Percentiles rank a stretch among this genome's conserved stretches.
phyloP scores from a whole-genome alignment of 257 asterid species.

The Solanum bukasovii region DNA sequence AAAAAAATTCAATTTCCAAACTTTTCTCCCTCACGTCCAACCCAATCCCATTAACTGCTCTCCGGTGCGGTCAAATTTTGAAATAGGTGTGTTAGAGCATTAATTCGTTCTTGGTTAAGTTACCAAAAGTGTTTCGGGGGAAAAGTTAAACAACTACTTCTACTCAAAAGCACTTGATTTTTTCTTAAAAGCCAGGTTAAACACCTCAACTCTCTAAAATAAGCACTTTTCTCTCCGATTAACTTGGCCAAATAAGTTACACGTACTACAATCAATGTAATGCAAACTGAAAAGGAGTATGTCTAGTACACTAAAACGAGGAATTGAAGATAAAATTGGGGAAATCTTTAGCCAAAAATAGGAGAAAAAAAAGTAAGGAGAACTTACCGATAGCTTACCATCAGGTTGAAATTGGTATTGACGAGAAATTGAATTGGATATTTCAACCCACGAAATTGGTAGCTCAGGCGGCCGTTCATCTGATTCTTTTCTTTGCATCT shows the following conservation, averaged over 20 bases:
- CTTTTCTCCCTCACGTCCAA: not conserved
- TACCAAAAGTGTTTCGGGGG: not conserved
- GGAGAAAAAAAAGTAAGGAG: not conserved
- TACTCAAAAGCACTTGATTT: not conserved
- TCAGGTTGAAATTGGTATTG: conserved; percentile 63
- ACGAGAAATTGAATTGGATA: conserved; percentile 59
- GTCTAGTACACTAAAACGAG: not conserved
- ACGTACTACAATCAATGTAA: not conserved
- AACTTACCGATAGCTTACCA: conserved; percentile 64
- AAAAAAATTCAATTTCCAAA: not conserved
- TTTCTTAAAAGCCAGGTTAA: not conserved
- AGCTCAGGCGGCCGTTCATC: conserved; percentile 16
- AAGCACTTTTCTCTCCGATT: not conserved
- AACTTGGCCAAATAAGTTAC: not conserved
- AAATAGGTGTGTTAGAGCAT: not conserved
- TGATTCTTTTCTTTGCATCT: conserved; percentile 34
- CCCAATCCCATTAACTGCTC: not conserved
- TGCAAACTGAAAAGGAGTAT: not conserved
- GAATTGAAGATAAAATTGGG: not conserved
- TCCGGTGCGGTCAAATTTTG: not conserved
- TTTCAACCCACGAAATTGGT: conserved; percentile 78
- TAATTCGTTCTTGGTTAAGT: not conserved
- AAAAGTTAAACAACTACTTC: not conserved
- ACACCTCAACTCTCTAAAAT: not conserved
- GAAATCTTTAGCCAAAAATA: not conserved